Percentiles rank a stretch among this genome's conserved stretches.
phyloP scores from a whole-genome alignment of 345 rosid genomes.

The Alliaria petiolata region DNA sequence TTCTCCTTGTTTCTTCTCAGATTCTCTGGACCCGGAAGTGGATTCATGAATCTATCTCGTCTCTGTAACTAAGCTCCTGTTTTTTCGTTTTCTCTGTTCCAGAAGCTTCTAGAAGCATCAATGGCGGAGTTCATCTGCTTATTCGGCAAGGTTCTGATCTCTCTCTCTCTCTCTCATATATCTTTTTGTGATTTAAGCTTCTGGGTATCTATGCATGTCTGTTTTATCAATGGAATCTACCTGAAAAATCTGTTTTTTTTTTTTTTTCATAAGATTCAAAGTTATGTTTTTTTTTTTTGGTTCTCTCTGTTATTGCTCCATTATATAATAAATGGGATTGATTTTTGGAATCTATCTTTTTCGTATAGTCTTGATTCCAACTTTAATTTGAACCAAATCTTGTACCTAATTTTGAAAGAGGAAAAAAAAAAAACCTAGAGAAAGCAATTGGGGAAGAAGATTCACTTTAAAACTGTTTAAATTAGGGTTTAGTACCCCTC shows the following conservation, averaged over 20 bases:
- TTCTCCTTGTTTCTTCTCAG: constrained; percentile 29
- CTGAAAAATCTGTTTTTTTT: background rate
- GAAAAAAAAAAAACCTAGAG: background rate
- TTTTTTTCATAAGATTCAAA: background rate
- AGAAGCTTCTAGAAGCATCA: constrained; percentile 33
- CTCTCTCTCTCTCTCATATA: background rate
- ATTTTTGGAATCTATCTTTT: background rate
- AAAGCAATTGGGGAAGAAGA: background rate
- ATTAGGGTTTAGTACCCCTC: background rate
- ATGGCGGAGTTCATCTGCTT: constrained; percentile 71
- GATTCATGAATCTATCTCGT: constrained; percentile 12
- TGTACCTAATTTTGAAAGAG: background rate
- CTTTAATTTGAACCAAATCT: background rate
- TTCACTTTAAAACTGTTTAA: background rate
- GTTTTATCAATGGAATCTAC: background rate
- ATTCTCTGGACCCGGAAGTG: constrained; percentile 6
- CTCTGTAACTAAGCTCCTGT: constrained; percentile 12
- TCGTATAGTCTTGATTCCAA: background rate
- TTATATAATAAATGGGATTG: background rate
- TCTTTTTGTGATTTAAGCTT: constrained; percentile 6
- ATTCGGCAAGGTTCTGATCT: constrained; percentile 46
- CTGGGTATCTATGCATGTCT: constrained; percentile 24
- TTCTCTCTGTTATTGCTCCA: background rate
- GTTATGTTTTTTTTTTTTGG: background rate
- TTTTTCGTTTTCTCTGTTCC: constrained; percentile 1